Evolutionary conservation across 768 basidiomycete genomes (phyloP), one percentile per base, ranked within the genome.

Genomic region (Solioccasus polychromus): DNA sequence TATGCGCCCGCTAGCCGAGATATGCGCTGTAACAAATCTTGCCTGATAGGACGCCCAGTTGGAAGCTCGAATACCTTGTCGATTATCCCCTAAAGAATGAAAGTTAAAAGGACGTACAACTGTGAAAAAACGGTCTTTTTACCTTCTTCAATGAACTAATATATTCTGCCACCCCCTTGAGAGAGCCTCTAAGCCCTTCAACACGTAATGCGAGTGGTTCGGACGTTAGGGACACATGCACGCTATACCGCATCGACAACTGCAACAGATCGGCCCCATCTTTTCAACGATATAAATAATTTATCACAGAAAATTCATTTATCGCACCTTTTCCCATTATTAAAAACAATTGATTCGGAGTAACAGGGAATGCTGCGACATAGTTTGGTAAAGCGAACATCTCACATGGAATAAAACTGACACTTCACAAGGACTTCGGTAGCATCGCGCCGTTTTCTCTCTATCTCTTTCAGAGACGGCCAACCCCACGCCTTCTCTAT

Each of bases 1-100:
- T 82, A 81, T 4, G 82, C 86, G 35, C 79, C 80, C 7, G 84
- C 73, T 17, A 78, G 45, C 42, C 83, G 80, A n/a, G 88, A 90
- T 48, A 90, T 78, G 22, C 72, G 73, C 48, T 80, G 78, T 18
- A 83, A 54, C n/a, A 79, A 50, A 43, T 77, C 75, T 9, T 66
- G 54, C 1, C 62, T 66, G 31, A 87, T 55, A n/a, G 68, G 62
- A 35, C 55, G 57, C 22, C 66, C 60, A 4, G 72, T 64, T 9
- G 82, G 82, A 12, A 84, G 63, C 44, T 69, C 63, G 31, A 68
- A 58, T 20, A 54, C 63, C 22, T 71, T 68, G 34, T 70, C 61
- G 15, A 55, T 52, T 36, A 64, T 58, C 41, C 45, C 53, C 67
- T 67, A 12, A 11, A 17, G 35, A 12, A 0, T 24, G 29, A 11